These are phyloP conservation scores for Boletus subparvulus DNA, from an alignment of 768 basidiomycete genomes.

Conservation along the genomic window DNA sequence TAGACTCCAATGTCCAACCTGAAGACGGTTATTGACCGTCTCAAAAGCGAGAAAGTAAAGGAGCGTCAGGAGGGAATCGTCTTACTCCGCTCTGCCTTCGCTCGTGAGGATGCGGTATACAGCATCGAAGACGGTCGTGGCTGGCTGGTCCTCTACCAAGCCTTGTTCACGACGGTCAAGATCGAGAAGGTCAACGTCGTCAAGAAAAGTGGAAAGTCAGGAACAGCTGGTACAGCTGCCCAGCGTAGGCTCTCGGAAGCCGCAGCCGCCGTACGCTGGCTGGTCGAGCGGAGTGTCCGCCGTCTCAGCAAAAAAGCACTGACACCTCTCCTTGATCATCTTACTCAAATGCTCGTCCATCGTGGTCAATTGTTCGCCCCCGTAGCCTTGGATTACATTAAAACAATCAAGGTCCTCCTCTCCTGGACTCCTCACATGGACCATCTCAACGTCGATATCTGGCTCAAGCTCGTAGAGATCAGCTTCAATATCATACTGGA, in stretches of 20 bases:
- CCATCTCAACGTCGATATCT: conserved; percentile 58
- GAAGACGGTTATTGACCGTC: conserved; percentile 46
- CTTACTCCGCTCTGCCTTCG: conserved; percentile 51
- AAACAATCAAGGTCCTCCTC: conserved; percentile 67
- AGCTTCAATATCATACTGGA: conserved; percentile 78
- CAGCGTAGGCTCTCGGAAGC: conserved; percentile 63
- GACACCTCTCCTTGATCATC: conserved; percentile 59
- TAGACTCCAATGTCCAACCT: conserved; percentile 39
- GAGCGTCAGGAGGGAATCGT: conserved; percentile 66
- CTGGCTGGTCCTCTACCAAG: conserved; percentile 73
- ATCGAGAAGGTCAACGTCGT: conserved; percentile 55
- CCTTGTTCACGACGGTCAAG: conserved; percentile 64
- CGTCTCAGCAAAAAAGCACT: conserved; percentile 55
- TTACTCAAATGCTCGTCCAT: conserved; percentile 58
- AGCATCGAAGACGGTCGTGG: conserved; percentile 36
- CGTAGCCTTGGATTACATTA: conserved; percentile 78
- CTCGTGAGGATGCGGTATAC: conserved; percentile 45
- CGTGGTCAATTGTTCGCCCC: conserved; percentile 54
- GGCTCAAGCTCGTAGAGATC: conserved; percentile 68
- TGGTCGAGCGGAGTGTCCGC: conserved; percentile 62
- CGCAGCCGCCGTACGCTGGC: conserved; percentile 67
- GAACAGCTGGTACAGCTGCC: conserved; percentile 44
- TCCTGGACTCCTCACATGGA: conserved; percentile 76
- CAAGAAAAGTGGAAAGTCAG: conserved; percentile 43
- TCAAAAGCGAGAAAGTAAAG: conserved; percentile 64